Evolutionary conservation across 2,329 filamentous ascomycete genomes (phyloP), one percentile per base, ranked within the genome.

Genomic region (Helminthosporium solani): DNA sequence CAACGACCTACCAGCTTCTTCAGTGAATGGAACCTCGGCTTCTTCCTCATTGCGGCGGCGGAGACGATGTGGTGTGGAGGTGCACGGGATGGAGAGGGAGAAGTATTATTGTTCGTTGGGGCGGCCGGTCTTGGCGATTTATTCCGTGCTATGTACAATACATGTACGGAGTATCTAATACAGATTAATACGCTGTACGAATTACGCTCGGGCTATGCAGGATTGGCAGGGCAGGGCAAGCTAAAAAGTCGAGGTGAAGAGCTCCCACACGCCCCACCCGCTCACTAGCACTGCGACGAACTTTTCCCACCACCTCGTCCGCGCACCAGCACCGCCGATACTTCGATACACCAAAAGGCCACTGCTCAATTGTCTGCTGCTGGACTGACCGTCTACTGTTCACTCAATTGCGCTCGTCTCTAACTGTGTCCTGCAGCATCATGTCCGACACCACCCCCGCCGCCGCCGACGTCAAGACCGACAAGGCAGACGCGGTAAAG

Each of bases 1-100:
- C 9, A n/a, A 5, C 33, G 19, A 73, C 83, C 66, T 76, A 88
- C 85, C 54, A 82, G 77, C 65, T 79, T 78, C 68, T 79, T 83
- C 48, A 90, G 77, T 64, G 79, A 81, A 73, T 88, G 84, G 60
- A 84, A 87, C 67, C 82, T 81, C 42, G 62, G 56, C 60, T 67
- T 67, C 64, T 75, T 78, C 61, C 82, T 61, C 68, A 71, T 71
- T 60, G 55, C 53, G 66, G 55, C 35, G 50, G 45, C 20, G 38
- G 39, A 33, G 50, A 56, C 42, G 37, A 52, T 44, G 37, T n/a
- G n/a, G n/a, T n/a, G n/a, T n/a, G n/a, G n/a, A n/a, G n/a, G n/a
- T n/a, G n/a, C n/a, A n/a, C n/a, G 41, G 33, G 20, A 33, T 43
- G 55, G 34, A 31, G n/a, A 14, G 31, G 41, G 21, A 7, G 25